Evolutionary conservation across 2,329 filamentous ascomycete species (phyloP).

Genomic region (Fusarium compactum): DNA sequence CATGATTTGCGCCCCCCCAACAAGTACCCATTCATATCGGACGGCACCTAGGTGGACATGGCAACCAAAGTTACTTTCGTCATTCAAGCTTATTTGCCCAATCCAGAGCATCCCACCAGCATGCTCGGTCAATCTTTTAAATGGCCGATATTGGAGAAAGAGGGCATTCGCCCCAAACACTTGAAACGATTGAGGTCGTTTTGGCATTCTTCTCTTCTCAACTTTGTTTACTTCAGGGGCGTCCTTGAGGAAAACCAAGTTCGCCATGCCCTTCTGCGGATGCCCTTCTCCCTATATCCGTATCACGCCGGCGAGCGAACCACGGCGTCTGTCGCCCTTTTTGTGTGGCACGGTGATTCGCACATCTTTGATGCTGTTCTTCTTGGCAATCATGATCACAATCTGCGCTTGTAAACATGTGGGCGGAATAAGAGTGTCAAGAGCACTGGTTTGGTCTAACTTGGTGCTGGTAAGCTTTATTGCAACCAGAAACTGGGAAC

Average conservation of each 20-base stretch:
- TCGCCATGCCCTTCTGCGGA: background rate
- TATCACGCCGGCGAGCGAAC: background rate
- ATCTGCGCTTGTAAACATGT: conserved; percentile 21
- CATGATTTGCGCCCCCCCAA: background rate
- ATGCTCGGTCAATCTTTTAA: background rate
- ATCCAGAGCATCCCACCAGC: background rate
- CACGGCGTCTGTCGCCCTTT: background rate
- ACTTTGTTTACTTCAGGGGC: background rate
- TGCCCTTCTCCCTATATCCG: background rate
- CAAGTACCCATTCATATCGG: background rate
- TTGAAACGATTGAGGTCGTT: background rate
- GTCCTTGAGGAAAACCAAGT: background rate
- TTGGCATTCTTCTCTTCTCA: background rate
- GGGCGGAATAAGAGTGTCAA: background rate
- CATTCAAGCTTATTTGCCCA: background rate
- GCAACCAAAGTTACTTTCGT: background rate
- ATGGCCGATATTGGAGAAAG: background rate
- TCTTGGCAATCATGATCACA: conserved; percentile 19
- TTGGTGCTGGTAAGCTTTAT: background rate
- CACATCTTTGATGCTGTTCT: conserved; percentile 12
- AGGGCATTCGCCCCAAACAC: background rate
- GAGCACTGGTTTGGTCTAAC: background rate
- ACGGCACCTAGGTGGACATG: background rate
- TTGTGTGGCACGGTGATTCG: background rate
- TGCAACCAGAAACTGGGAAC: background rate